Percentiles rank a stretch among this genome's conserved stretches.
Evolutionary conservation across 345 rosid genomes (phyloP).

Genomic region (Linum usitatissimum): DNA sequence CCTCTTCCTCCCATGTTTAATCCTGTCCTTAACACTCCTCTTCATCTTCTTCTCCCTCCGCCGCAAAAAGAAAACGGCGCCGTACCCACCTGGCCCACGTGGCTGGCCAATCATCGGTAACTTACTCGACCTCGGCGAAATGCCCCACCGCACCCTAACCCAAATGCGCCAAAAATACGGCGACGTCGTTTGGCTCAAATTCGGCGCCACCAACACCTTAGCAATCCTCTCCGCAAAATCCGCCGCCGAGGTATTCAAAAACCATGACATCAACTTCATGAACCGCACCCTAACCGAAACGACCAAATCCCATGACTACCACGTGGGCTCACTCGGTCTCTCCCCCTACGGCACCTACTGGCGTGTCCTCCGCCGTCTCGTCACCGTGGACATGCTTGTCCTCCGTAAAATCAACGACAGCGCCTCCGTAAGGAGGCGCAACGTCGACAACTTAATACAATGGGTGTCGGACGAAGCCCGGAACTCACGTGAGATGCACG

Average conservation of each 20-base stretch:
- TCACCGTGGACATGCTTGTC: slow-evolving; percentile 4
- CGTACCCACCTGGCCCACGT: slow-evolving; percentile 17
- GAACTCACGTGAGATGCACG: slow-evolving; percentile 6
- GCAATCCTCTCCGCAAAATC: slow-evolving; percentile 18
- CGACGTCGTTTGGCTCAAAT: slow-evolving; percentile 17
- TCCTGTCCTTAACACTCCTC: background rate
- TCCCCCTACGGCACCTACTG: slow-evolving; percentile 10
- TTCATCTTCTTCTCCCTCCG: background rate
- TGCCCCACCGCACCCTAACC: slow-evolving; percentile 15
- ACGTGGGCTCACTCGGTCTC: slow-evolving; percentile 3
- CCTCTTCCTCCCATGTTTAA: too few species aligned
- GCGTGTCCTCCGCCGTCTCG: slow-evolving; percentile 11
- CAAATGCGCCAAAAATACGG: slow-evolving; percentile 11
- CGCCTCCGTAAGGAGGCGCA: background rate
- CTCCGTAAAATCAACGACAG: slow-evolving; percentile 12
- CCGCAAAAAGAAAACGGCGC: background rate
- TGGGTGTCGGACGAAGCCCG: slow-evolving; percentile 11
- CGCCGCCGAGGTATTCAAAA: slow-evolving; percentile 18
- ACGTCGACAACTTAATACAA: slow-evolving; percentile 8
- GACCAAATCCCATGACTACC: slow-evolving; percentile 10
- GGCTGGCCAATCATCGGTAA: slow-evolving; percentile 19
- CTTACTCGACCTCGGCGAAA: slow-evolving; percentile 16
- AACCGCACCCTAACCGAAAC: slow-evolving; percentile 5
- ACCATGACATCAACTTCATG: slow-evolving; percentile 8
- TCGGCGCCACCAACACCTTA: slow-evolving; percentile 16